These are phyloP conservation scores for Bruguiera parviflora DNA, from an alignment of 345 rosid genomes.

Conservation along the genomic window DNA sequence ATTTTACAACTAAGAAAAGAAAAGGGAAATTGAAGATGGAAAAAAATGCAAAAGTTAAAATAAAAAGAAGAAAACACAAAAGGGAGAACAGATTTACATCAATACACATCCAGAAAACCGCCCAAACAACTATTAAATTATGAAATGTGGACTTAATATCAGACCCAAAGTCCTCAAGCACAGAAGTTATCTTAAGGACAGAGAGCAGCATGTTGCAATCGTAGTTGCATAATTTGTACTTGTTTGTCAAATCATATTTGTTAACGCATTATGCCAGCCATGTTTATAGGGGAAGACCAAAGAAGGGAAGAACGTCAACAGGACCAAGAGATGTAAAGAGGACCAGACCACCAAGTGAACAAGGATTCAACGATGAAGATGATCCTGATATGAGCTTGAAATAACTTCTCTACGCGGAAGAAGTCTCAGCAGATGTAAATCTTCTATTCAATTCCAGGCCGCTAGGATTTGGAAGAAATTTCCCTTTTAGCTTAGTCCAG, in stretches of 20 bases:
- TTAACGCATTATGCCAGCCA: neutral
- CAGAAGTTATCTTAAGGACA: too few relatives aligned
- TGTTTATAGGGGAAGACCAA: conserved; percentile 40
- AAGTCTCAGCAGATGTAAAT: neutral
- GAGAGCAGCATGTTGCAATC: neutral
- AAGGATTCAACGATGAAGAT: conserved; percentile 42
- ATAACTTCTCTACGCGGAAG: conserved; percentile 1
- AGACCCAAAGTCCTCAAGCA: too few relatives aligned
- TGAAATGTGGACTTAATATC: too few relatives aligned
- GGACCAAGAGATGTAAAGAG: conserved; percentile 34
- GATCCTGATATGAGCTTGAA: conserved; percentile 35
- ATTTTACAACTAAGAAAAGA: neutral
- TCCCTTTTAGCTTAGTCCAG: too few relatives aligned
- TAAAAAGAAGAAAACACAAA: neutral
- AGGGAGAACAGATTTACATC: too few relatives aligned
- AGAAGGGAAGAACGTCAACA: conserved; percentile 33
- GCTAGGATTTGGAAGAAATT: neutral
- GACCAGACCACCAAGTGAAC: conserved; percentile 30
- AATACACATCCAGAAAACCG: too few relatives aligned
- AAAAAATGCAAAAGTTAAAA: neutral
- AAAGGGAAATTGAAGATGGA: neutral
- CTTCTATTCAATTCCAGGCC: neutral
- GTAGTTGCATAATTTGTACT: neutral
- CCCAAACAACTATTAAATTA: too few relatives aligned
- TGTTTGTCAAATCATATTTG: neutral